These are phyloP conservation scores for Ampelomyces quisqualis DNA, from an alignment of 2,329 filamentous ascomycete species.

Conservation along the genomic window DNA sequence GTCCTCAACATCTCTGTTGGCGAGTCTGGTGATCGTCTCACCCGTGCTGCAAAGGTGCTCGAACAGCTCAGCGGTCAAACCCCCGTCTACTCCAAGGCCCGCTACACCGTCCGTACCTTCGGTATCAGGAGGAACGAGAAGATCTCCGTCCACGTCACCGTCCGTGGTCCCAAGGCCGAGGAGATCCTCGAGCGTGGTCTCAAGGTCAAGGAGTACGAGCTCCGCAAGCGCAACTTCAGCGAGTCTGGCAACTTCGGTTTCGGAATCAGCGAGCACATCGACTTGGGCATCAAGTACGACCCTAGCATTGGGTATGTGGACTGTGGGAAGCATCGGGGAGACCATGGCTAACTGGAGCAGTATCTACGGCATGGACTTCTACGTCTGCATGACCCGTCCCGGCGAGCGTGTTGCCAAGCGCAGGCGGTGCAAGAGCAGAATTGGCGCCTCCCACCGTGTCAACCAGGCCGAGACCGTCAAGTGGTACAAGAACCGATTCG, in stretches of 20 bases:
- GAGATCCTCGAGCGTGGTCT: slow-evolving; percentile 99
- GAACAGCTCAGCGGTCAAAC: slow-evolving; percentile 99
- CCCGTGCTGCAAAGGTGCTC: slow-evolving; percentile 98
- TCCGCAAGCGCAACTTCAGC: slow-evolving; percentile 99
- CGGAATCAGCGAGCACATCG: slow-evolving; percentile 99
- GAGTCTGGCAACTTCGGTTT: slow-evolving; percentile 96
- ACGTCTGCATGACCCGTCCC: slow-evolving; percentile 99
- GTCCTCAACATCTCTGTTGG: slow-evolving; percentile 99
- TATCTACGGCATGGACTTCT: slow-evolving; percentile 89
- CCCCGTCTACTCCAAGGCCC: slow-evolving; percentile 99
- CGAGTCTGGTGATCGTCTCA: slow-evolving; percentile 99
- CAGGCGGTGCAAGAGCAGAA: slow-evolving; percentile 80
- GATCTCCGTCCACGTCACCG: slow-evolving; percentile 98
- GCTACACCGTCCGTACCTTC: slow-evolving; percentile 99
- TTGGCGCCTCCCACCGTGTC: slow-evolving; percentile 90
- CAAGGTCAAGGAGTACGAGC: slow-evolving; percentile 99
- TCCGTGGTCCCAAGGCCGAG: slow-evolving; percentile 98
- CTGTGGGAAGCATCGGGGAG: neutral
- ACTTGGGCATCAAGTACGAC: slow-evolving; percentile 89
- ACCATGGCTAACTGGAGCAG: slow-evolving; percentile 30
- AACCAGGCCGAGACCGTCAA: slow-evolving; percentile 92
- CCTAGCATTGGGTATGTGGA: slow-evolving; percentile 43
- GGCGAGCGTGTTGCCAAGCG: slow-evolving; percentile 97
- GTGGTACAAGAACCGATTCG: slow-evolving; percentile 97
- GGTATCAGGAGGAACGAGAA: slow-evolving; percentile 99